Evolutionary conservation across 345 rosid species (phyloP), one percentile per base, ranked within the genome.

Genomic region (Nephelium lappaceum): DNA sequence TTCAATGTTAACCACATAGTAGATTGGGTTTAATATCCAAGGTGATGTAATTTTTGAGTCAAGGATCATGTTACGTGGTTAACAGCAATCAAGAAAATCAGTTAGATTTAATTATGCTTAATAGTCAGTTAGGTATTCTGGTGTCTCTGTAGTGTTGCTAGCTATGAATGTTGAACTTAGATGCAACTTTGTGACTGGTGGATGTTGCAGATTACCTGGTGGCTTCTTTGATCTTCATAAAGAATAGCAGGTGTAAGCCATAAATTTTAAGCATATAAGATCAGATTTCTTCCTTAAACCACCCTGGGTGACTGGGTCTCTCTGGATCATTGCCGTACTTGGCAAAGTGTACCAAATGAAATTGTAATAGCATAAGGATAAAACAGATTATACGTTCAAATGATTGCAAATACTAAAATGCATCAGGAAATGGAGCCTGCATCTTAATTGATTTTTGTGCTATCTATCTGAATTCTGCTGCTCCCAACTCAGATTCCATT

Each of bases 81-180:
- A 41, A 24, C 4, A 65, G 71, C 8, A 43, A 27, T 36, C 16
- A 8, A 15, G 60, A 23, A 64, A 47, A 21, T 36, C 15, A 53
- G n/a, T 41, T 41, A 24, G 27, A 45, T 62, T 0, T 8, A 73
- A 73, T 6, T 14, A 39, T 24, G 18, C 55, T 24, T 63, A 43
- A 14, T 16, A 8, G 47, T 75, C 49, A 1, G 38, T 49, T 21
- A 6, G 45, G 31, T 49, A 36, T 11, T 18, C 14, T 66, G 72
- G 15, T 38, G 4, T 64, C 19, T 39, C 64, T 12, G 4, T 65
- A 66, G 18, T 25, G 6, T 51, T 8, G 57, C 39, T 41, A 49
- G n/a, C 27, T 27, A 27, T 74, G 70, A 31, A 43, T 64, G 62
- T 16, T 65, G 61, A 75, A 43, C 36, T 49, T 45, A 74, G 24